Conservation (phyloP, 2,329 filamentous ascomycete species). For the Phaeosphaeriaceae sp. region DNA sequence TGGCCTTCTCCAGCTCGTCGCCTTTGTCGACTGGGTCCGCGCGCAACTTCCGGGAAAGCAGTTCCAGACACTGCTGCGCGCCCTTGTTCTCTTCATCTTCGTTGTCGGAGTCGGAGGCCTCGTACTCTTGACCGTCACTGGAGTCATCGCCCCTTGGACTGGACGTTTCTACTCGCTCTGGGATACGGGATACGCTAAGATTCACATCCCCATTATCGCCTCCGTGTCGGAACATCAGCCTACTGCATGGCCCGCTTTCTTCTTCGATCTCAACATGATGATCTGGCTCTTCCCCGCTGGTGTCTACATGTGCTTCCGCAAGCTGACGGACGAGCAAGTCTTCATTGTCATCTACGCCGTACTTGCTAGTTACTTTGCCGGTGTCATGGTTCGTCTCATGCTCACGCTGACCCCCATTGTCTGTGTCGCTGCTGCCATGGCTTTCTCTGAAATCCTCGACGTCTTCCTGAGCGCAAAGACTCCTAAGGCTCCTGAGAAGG, state of each 20-base stretch:
- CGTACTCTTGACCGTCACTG: conserved; percentile 81
- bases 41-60: conserved; percentile 89
- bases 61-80: conserved; percentile 87
- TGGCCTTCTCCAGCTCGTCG: conserved; percentile 91
- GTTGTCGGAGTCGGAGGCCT: conserved; percentile 76
- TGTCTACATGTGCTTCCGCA: conserved; percentile 97
- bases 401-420: conserved; percentile 95
- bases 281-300: conserved; percentile 99
- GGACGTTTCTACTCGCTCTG: conserved; percentile 99
- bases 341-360: conserved; percentile 98
- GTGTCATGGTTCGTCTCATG: conserved; percentile 99
- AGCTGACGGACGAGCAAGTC: conserved; percentile 92
- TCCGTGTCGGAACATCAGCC: conserved; percentile 99
- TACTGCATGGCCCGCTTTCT: conserved; percentile 98
- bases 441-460: conserved; percentile 86
- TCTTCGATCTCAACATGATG: conserved; percentile 97
- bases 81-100: conserved; percentile 77
- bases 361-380: conserved; percentile 95
- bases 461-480: conserved; percentile 75
- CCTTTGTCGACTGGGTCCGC: conserved; percentile 88
- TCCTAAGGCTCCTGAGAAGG: conserved; percentile 63
- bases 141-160: conserved; percentile 95
- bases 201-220: conserved; percentile 98
- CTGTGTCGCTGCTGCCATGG: conserved; percentile 90
- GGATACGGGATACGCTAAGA: conserved; percentile 98